Base-by-base conservation (phyloP, 495 filamentous ascomycete species). In the Apiosordaria backusii region DNA sequence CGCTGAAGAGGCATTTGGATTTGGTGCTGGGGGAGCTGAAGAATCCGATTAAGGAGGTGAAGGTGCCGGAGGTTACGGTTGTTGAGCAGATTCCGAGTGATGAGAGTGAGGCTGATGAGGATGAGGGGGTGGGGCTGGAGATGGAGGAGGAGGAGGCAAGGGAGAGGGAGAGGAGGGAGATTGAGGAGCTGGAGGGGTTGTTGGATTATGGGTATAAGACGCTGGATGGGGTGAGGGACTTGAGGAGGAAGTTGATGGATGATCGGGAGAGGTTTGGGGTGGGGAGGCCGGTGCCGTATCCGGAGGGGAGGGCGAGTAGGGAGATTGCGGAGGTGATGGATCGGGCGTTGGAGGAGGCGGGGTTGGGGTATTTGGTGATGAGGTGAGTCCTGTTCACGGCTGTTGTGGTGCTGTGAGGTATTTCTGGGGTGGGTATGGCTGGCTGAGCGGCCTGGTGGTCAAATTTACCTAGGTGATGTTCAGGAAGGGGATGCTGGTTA, bases 21-120 rank as follows among this genome's bases (percentile, higher is more conserved):
- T 80, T 99, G 24, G 93, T 90, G 5, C 76, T 97, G 13, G 95
- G 96, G 35, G 91, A 88, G 68, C 70, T 98, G 50, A 91, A 88
- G 79, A 96, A 97, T 75, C 94, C 95, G 0, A 97, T 97, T 65
- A 55, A 21, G 52, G n/a, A 21, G 18, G 86, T 86, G 35, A 45
- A 45, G 9, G 68, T 21, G 26, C 27, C 59, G 25, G 18, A 75
- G 29, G 76, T 88, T 13, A 76, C 77, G 5, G 75, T 78, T 16
- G 65, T 23, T 54, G 65, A 62, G 22, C 19, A 62, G 22, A 21
- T 68, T 52, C 78, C 70, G 23, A 60, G 27, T 9, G 70, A 61
- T 61, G 75, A 65, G 66, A 84, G 35, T 73, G 77, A 61, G 55
- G 66, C 29, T 23, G 67, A 50, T 73, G 77, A 62, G 55, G 67